Evolutionary conservation across 73 alveolate genomes (phyloP).

Genomic region (Paramecium octaurelia): DNA sequence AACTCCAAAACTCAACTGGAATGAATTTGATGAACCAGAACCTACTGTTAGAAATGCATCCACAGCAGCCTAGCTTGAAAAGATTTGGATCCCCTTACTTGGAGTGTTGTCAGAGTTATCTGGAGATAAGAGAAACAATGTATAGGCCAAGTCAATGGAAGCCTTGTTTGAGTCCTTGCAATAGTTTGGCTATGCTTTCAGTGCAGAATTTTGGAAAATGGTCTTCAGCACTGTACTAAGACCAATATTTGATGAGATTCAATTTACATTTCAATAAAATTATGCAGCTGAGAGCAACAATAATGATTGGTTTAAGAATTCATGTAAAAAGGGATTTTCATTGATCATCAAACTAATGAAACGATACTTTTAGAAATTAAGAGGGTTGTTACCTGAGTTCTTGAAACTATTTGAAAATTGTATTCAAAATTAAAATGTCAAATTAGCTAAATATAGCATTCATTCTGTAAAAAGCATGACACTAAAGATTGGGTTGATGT

Average conservation of each 20-base stretch:
- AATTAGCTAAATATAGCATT: slow-evolving; percentile 43
- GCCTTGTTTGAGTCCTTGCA: slow-evolving; percentile 15
- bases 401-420: slow-evolving; percentile 53
- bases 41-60: slow-evolving; percentile 5
- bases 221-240: slow-evolving; percentile 48
- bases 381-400: slow-evolving; percentile 1
- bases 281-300: not conserved
- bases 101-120: slow-evolving; percentile 55
- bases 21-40: not conserved
- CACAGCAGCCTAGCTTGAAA: not conserved
- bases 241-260: slow-evolving; percentile 60
- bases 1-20: slow-evolving; percentile 47
- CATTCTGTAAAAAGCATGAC: slow-evolving; percentile 53
- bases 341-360: slow-evolving; percentile 33
- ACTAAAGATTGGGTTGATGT: slow-evolving; percentile 24
- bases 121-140: slow-evolving; percentile 50
- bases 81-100: slow-evolving; percentile 51
- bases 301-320: slow-evolving; percentile 46
- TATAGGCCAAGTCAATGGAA: slow-evolving; percentile 54
- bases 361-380: slow-evolving; percentile 37
- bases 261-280: slow-evolving; percentile 54
- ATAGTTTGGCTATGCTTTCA: slow-evolving; percentile 51
- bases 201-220: slow-evolving; percentile 60
- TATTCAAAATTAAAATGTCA: slow-evolving; percentile 45
- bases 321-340: slow-evolving; percentile 58